These are phyloP conservation scores for Tolypocladium nubicola DNA, from an alignment of 2,329 filamentous ascomycete genomes.

Conservation along the genomic window DNA sequence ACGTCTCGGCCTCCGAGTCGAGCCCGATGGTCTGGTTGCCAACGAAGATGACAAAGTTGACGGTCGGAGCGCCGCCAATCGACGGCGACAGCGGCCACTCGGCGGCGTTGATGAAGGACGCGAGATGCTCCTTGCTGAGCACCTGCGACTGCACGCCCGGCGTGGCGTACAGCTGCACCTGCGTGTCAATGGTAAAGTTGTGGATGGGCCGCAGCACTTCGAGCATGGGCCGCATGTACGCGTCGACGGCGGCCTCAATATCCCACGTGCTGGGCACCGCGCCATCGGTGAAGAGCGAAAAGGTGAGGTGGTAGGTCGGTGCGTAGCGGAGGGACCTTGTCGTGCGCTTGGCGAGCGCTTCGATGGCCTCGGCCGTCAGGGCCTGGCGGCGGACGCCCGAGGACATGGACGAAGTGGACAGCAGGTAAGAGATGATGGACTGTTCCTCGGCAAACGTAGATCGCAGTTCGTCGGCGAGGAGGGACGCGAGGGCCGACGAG, in stretches of 20 bases:
- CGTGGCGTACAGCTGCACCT: conserved; percentile 87
- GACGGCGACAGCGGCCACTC: conserved; percentile 95
- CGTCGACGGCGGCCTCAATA: conserved; percentile 68
- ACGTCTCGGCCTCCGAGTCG: conserved; percentile 32
- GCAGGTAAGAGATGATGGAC: conserved; percentile 66
- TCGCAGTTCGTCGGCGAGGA: conserved; percentile 68
- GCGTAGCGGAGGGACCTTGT: conserved; percentile 85
- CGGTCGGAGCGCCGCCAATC: conserved; percentile 83
- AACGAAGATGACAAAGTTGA: conserved; percentile 92
- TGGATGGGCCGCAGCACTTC: conserved; percentile 72
- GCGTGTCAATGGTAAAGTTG: conserved; percentile 92
- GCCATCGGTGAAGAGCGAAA: conserved; percentile 83
- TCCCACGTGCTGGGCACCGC: conserved; percentile 80
- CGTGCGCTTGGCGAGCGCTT: conserved; percentile 56
- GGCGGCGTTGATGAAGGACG: conserved; percentile 92
- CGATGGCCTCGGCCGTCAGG: conserved; percentile 39
- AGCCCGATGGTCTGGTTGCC: conserved; percentile 62
- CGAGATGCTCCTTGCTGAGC: conserved; percentile 75
- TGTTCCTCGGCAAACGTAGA: conserved; percentile 80
- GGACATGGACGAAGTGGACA: conserved; percentile 48
- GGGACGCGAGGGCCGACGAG: conserved; percentile 64
- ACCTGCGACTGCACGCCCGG: conserved; percentile 52
- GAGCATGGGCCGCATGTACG: conserved; percentile 75
- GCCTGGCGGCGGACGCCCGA: conserved; percentile 34
- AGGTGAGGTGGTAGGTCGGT: conserved; percentile 88